Conservation (phyloP, 768 basidiomycete genomes). For the Asterophora lycoperdoides region DNA sequence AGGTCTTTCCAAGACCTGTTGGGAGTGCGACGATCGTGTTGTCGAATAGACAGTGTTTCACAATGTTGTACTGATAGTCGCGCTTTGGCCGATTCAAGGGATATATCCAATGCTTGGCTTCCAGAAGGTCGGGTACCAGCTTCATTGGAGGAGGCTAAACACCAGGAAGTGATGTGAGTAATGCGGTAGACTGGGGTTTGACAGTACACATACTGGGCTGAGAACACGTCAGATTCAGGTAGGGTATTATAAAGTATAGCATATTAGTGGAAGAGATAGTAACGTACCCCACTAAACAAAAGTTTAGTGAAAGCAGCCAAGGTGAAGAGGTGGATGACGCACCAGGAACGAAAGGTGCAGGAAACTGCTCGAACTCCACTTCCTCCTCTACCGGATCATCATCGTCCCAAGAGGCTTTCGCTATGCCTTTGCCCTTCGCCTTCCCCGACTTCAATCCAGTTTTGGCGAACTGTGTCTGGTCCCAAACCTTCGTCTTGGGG, state of each 20-base stretch:
- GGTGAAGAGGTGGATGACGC: constrained; percentile 25
- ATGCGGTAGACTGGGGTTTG: background rate
- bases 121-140: constrained; percentile 68
- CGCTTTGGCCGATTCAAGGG: constrained; percentile 85
- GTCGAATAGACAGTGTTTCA: constrained; percentile 78
- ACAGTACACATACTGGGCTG: constrained; percentile 28
- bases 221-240: background rate
- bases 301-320: constrained; percentile 6
- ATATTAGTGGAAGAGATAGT: background rate
- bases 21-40: constrained; percentile 94
- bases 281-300: constrained; percentile 49
- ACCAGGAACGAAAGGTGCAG: constrained; percentile 72
- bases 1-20: constrained; percentile 96
- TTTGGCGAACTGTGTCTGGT: constrained; percentile 84
- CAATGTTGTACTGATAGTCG: constrained; percentile 94
- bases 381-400: constrained; percentile 55
- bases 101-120: constrained; percentile 84
- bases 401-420: constrained; percentile 39
- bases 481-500: constrained; percentile 81
- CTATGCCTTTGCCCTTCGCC: constrained; percentile 53
- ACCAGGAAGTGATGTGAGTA: background rate
- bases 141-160: constrained; percentile 72
- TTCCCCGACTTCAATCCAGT: constrained; percentile 60
- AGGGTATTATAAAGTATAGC: background rate
- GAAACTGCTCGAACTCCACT: constrained; percentile 79